Conservation (phyloP, 2,329 filamentous ascomycete genomes). For the Hyphodiscus sp. region DNA sequence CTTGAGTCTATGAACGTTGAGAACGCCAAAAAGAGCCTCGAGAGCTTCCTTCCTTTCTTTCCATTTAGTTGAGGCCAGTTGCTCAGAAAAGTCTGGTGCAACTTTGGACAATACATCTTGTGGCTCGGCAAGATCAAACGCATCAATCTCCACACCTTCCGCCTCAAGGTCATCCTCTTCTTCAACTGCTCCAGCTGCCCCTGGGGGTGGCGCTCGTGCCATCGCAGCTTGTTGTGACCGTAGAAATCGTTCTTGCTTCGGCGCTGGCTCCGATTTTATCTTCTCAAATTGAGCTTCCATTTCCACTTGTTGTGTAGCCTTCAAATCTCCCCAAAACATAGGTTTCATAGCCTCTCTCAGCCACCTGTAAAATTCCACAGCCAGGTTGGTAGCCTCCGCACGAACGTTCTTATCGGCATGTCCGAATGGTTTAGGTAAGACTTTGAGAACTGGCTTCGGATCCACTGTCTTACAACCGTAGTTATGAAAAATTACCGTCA, state of each 20-base stretch:
- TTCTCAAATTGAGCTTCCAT: slow-evolving; percentile 92
- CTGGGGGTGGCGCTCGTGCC: slow-evolving; percentile 58
- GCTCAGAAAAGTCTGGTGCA: slow-evolving; percentile 74
- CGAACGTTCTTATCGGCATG: slow-evolving; percentile 98
- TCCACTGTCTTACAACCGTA: slow-evolving; percentile 94
- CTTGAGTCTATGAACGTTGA: slow-evolving; percentile 87
- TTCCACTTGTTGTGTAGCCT: slow-evolving; percentile 91
- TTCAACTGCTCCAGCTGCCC: slow-evolving; percentile 47
- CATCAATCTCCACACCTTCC: slow-evolving; percentile 65
- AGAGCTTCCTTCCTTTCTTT: slow-evolving; percentile 95
- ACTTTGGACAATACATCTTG: slow-evolving; percentile 81
- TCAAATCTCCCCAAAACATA: slow-evolving; percentile 93
- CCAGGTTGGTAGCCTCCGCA: slow-evolving; percentile 83
- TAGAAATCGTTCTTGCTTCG: slow-evolving; percentile 85
- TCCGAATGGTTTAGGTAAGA: slow-evolving; percentile 82
- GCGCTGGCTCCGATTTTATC: slow-evolving; percentile 76
- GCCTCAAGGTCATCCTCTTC: slow-evolving; percentile 53
- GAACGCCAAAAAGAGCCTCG: slow-evolving; percentile 66
- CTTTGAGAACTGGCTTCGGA: slow-evolving; percentile 84
- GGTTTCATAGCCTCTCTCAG: slow-evolving; percentile 96
- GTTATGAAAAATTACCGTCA: slow-evolving; percentile 83
- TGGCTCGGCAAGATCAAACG: slow-evolving; percentile 75
- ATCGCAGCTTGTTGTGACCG: slow-evolving; percentile 82
- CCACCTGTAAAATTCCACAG: slow-evolving; percentile 95
- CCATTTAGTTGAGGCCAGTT: slow-evolving; percentile 88